phyloP scores from a whole-genome alignment of 805 yeast genomes.

The Wickerhamomyces chambardii region DNA sequence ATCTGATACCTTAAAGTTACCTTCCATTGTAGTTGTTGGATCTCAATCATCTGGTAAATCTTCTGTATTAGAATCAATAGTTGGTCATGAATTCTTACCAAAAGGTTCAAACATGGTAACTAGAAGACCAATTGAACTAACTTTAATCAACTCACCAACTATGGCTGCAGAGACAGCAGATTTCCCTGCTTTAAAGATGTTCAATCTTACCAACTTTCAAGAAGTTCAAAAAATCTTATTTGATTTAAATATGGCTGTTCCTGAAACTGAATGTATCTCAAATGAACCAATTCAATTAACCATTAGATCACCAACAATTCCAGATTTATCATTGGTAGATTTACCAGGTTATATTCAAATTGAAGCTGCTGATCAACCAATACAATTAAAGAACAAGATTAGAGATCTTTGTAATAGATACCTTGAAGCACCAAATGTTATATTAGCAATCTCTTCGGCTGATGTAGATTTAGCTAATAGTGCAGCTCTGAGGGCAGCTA shows the following conservation, averaged over 20 bases:
- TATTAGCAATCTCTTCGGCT: constrained; percentile 93
- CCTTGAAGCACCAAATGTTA: constrained; percentile 85
- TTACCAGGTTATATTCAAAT: constrained; percentile 96
- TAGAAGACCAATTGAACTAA: constrained; percentile 92
- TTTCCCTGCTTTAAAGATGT: constrained; percentile 82
- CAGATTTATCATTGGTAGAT: constrained; percentile 91
- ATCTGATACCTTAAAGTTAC: constrained; percentile 69
- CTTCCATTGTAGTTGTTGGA: constrained; percentile 94
- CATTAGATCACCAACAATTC: constrained; percentile 81
- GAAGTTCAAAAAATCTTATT: constrained; percentile 82
- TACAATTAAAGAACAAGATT: constrained; percentile 70
- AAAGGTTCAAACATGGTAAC: constrained; percentile 99
- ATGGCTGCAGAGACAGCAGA: constrained; percentile 83
- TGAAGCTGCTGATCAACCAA: constrained; percentile 95
- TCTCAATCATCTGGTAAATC: constrained; percentile 98
- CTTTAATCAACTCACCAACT: constrained; percentile 80
- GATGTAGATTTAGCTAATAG: constrained; percentile 98
- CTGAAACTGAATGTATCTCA: constrained; percentile 76
- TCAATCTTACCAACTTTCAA: constrained; percentile 75
- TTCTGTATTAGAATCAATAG: constrained; percentile 90
- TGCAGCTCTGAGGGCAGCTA: constrained; percentile 86
- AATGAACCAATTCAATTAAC: constrained; percentile 92
- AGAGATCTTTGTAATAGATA: constrained; percentile 76
- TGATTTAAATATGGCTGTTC: constrained; percentile 90
- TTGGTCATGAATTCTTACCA: constrained; percentile 96